A percentile compares a stretch with the other conserved stretches of the same genome.
Evolutionary conservation across 306 rosid species (phyloP).

Genomic region (Alnus glutinosa): DNA sequence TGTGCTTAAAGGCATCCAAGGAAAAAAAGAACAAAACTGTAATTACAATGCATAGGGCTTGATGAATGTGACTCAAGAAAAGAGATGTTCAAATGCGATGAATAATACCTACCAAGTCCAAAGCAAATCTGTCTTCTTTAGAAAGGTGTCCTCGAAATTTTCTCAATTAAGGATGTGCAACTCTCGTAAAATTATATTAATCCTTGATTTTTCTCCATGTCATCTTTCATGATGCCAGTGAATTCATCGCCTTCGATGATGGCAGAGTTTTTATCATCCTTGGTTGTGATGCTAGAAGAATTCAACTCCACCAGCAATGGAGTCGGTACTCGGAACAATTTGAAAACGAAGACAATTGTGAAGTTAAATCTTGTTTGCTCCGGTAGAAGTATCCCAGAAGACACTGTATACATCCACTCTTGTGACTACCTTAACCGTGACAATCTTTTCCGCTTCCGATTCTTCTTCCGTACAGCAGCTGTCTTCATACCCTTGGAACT

Average conservation of each 20-base stretch:
- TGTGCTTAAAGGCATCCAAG: neutral
- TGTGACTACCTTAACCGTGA: slow-evolving; percentile 50
- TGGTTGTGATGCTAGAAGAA: neutral
- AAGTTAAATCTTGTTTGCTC: neutral
- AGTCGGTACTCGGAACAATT: neutral
- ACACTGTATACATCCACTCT: slow-evolving; percentile 8
- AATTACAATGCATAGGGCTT: neutral
- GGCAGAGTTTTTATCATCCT: neutral
- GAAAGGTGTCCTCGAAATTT: neutral
- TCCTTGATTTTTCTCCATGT: neutral
- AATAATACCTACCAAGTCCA: neutral
- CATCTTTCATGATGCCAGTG: neutral
- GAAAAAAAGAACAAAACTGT: neutral
- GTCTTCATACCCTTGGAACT: slow-evolving; percentile 32
- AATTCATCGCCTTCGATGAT: neutral
- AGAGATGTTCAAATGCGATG: neutral
- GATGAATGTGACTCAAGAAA: neutral
- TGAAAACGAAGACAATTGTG: neutral
- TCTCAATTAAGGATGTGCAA: neutral
- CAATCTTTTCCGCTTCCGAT: slow-evolving; percentile 51
- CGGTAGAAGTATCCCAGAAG: neutral
- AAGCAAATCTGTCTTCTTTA: neutral
- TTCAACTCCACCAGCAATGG: neutral
- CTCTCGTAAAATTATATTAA: neutral
- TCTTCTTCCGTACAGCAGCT: slow-evolving; percentile 39